These are phyloP conservation scores for Euryodendron excelsum DNA, from an alignment of 148 eudicot genomes.

Conservation along the genomic window DNA sequence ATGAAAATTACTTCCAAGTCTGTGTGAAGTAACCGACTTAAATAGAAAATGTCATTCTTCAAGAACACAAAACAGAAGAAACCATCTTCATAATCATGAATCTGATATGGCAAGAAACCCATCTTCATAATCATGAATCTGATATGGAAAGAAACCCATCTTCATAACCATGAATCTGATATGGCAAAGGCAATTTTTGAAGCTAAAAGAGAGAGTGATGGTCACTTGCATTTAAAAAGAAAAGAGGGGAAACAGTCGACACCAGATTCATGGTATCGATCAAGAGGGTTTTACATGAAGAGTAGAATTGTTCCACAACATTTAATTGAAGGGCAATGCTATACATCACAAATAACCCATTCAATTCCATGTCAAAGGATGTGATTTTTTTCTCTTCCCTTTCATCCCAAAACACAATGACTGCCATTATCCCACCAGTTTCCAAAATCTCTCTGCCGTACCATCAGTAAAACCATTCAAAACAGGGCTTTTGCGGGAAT, in stretches of 20 bases:
- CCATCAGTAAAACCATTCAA: neutral
- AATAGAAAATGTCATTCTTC: neutral
- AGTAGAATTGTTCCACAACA: neutral
- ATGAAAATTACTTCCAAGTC: neutral
- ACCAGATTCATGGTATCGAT: neutral
- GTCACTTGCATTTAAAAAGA: neutral
- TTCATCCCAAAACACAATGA: neutral
- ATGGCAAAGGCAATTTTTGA: neutral
- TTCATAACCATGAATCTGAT: neutral
- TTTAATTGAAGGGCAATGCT: neutral
- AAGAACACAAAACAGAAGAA: no score
- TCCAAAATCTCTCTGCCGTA: neutral
- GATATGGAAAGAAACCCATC: neutral
- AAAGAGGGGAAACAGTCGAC: neutral
- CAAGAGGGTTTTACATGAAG: slow-evolving; percentile 5
- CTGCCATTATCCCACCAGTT: neutral
- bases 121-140: neutral
- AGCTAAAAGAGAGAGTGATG: neutral
- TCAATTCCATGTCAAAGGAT: neutral
- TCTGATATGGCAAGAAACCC: neutral
- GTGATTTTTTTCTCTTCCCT: neutral
- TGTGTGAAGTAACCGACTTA: neutral
- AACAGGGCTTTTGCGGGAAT: neutral
- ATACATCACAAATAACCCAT: neutral
- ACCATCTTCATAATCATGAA: neutral